Percentiles rank a stretch among this genome's conserved stretches.
These are phyloP conservation scores for Chrysochromulina tobinii DNA, from an alignment of 78 protist genomes.

Conservation along the genomic window DNA sequence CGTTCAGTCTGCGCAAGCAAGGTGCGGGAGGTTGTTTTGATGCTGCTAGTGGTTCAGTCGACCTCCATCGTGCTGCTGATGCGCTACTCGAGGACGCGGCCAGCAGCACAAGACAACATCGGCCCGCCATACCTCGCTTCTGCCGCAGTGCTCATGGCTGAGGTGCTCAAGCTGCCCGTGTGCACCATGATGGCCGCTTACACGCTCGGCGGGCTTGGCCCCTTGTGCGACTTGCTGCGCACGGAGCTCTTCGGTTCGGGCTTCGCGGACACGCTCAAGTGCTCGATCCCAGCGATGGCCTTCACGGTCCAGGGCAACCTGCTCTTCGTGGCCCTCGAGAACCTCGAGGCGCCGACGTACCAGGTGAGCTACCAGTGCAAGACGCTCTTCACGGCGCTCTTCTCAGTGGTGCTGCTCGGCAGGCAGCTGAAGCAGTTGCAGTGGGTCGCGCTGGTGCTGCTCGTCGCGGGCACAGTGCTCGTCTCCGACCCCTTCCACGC, in stretches of 20 bases:
- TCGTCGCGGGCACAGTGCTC: not conserved
- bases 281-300: conserved; percentile 60
- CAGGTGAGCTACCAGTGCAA: not conserved
- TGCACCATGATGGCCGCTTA: not conserved
- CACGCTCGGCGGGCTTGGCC: not conserved
- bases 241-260: not conserved
- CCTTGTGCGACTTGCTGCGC: not conserved
- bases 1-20: not conserved
- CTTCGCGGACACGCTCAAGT: conserved; percentile 35
- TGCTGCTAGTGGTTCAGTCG: conserved; percentile 60
- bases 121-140: not conserved
- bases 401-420: not conserved
- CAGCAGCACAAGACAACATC: not conserved
- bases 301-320: conserved; percentile 74
- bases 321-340: conserved; percentile 61
- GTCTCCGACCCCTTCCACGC: not conserved
- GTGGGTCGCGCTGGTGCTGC: not conserved
- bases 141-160: not conserved
- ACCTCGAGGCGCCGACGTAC: conserved; percentile 68
- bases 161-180: not conserved
- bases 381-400: conserved; percentile 7
- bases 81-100: conserved; percentile 40
- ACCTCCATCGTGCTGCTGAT: conserved; percentile 53
- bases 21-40: conserved; percentile 41
- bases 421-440: not conserved